Percentiles rank a stretch among this genome's conserved stretches.
phyloP scores from a whole-genome alignment of 331 rosid species.

The Spiraea crenata region DNA sequence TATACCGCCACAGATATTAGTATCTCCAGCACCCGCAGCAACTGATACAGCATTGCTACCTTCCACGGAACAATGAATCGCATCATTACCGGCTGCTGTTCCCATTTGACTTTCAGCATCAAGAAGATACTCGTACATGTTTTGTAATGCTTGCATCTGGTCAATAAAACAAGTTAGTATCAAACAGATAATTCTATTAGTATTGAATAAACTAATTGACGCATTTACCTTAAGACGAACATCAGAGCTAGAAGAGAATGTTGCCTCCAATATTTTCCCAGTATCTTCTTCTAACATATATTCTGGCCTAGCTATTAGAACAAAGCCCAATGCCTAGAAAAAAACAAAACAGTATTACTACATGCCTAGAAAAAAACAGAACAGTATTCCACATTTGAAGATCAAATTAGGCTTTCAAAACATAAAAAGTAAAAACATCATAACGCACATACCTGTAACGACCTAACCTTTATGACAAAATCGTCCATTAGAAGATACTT shows the following conservation, averaged over 20 bases:
- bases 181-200: conserved; percentile 11
- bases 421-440: not conserved
- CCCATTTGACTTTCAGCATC: conserved; percentile 94
- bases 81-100: conserved; percentile 41
- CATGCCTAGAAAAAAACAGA: conserved; percentile 22
- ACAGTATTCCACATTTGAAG: conserved; percentile 3
- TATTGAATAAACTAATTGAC: conserved; percentile 2
- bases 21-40: conserved; percentile 99
- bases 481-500: conserved; percentile 73
- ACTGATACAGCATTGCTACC: conserved; percentile 80
- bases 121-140: conserved; percentile 82
- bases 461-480: conserved; percentile 65
- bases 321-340: conserved; percentile 90
- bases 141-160: conserved; percentile 98
- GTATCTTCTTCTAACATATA: conserved; percentile 83
- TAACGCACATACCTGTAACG: conserved; percentile 68
- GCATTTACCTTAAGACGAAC: conserved; percentile 75
- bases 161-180: conserved; percentile 34
- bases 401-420: not conserved
- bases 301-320: conserved; percentile 95
- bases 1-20: conserved; percentile 97
- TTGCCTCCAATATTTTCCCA: conserved; percentile 76
- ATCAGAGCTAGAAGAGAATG: conserved; percentile 66
- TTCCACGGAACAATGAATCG: conserved; percentile 45
- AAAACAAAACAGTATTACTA: conserved; percentile 30